phyloP scores from a whole-genome alignment of 768 basidiomycete genomes.

The Termitomyces sp. region DNA sequence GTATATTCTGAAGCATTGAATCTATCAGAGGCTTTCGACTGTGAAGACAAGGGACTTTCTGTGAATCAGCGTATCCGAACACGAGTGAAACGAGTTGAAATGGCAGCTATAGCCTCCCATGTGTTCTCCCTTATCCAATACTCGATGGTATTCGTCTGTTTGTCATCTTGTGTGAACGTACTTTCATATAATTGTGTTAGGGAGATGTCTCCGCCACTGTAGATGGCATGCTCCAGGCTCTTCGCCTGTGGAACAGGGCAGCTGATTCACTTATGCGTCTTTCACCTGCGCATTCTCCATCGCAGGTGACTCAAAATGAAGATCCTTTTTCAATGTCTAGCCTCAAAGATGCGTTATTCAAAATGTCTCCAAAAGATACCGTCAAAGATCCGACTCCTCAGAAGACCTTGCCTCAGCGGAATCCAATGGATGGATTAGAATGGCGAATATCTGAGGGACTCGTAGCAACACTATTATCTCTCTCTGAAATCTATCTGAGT shows the following conservation, averaged over 20 bases:
- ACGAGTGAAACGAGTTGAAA: conserved; percentile 57
- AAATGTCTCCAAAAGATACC: conserved; percentile 14
- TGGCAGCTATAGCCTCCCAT: conserved; percentile 66
- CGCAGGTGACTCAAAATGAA: conserved; percentile 26
- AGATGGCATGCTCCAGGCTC: conserved; percentile 56
- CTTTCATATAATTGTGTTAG: conserved; percentile 28
- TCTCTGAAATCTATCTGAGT: conserved; percentile 57
- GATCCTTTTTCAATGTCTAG: conserved; percentile 58
- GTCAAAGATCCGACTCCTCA: conserved; percentile 13
- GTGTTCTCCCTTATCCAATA: conserved; percentile 68
- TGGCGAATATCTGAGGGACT: conserved; percentile 78
- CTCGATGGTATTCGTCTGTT: conserved; percentile 42
- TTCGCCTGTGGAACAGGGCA: conserved; percentile 80
- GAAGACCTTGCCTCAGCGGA: conserved; percentile 23
- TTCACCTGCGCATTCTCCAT: conserved; percentile 26
- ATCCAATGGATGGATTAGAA: conserved; percentile 52
- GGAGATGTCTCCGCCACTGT: conserved; percentile 56
- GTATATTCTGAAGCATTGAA: conserved; percentile 58
- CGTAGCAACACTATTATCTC: conserved; percentile 56
- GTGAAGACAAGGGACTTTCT: conserved; percentile 42
- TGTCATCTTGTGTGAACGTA: not conserved
- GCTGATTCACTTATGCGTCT: conserved; percentile 63
- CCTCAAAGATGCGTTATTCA: conserved; percentile 37
- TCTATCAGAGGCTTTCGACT: conserved; percentile 35
- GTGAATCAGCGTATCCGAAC: conserved; percentile 54